phyloP scores from a whole-genome alignment of 495 filamentous ascomycete species.

The Penicillium macrosclerotiorum region DNA sequence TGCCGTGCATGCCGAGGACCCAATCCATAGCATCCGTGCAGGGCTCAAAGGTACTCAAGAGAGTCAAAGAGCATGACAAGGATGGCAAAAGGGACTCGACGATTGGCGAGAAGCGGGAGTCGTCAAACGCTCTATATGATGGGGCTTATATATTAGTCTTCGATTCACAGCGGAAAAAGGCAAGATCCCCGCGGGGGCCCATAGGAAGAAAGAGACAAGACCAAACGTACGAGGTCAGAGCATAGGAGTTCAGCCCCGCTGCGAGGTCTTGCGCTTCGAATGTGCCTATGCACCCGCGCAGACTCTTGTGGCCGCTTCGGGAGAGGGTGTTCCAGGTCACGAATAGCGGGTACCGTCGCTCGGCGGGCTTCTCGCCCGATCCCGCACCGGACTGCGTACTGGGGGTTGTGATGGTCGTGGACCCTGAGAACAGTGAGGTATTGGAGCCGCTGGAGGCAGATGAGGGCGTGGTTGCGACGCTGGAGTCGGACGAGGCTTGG shows the following conservation, averaged over 20 bases:
- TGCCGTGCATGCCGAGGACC: slow-evolving; percentile 79
- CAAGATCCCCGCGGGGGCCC: not conserved
- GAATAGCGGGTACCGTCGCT: slow-evolving; percentile 66
- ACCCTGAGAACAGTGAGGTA: slow-evolving; percentile 36
- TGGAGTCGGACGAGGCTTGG: slow-evolving; percentile 39
- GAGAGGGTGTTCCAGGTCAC: slow-evolving; percentile 90
- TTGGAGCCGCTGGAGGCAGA: slow-evolving; percentile 43
- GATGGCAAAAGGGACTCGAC: slow-evolving; percentile 60
- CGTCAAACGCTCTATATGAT: slow-evolving; percentile 67
- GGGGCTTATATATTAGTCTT: not conserved
- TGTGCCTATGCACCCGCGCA: slow-evolving; percentile 96
- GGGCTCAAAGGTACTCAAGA: slow-evolving; percentile 74
- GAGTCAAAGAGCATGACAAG: slow-evolving; percentile 68
- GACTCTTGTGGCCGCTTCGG: slow-evolving; percentile 56
- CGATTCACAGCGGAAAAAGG: not conserved
- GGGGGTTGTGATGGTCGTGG: slow-evolving; percentile 47
- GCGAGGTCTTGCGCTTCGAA: slow-evolving; percentile 78
- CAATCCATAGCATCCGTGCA: slow-evolving; percentile 76
- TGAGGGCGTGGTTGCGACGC: slow-evolving; percentile 45
- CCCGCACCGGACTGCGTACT: slow-evolving; percentile 31
- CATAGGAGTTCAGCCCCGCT: slow-evolving; percentile 73
- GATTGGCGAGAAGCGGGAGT: slow-evolving; percentile 81
- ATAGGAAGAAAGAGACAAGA: not conserved
- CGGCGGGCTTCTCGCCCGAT: slow-evolving; percentile 18
- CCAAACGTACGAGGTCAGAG: slow-evolving; percentile 74